Evolutionary conservation across 2,329 filamentous ascomycete species (phyloP).

Genomic region (Trichoderma atrobrunneum): DNA sequence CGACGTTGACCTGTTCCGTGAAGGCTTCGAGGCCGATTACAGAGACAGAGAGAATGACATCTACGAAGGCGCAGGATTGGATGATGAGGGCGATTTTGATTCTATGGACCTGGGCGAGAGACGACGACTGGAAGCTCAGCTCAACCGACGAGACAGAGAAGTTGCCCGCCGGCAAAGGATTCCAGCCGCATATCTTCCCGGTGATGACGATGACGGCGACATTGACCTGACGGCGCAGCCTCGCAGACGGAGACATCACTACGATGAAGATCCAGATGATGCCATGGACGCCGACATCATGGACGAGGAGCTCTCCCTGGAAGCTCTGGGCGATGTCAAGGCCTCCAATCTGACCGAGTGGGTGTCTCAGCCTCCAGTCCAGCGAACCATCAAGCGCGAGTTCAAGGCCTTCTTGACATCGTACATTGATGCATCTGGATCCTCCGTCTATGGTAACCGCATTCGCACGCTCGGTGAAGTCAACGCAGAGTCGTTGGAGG

Average conservation of each 20-base stretch:
- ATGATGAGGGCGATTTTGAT: slow-evolving; percentile 74
- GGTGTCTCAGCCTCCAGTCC: slow-evolving; percentile 86
- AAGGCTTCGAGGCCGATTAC: slow-evolving; percentile 72
- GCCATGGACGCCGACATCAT: slow-evolving; percentile 91
- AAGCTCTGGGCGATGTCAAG: slow-evolving; percentile 90
- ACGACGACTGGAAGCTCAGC: slow-evolving; percentile 67
- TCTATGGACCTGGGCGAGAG: slow-evolving; percentile 64
- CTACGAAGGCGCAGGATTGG: slow-evolving; percentile 70
- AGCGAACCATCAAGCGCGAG: slow-evolving; percentile 89
- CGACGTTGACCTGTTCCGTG: slow-evolving; percentile 73
- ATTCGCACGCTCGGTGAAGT: slow-evolving; percentile 95
- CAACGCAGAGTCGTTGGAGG: slow-evolving; percentile 93
- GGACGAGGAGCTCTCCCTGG: slow-evolving; percentile 90
- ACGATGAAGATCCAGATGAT: slow-evolving; percentile 92
- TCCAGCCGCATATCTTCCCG: slow-evolving; percentile 70
- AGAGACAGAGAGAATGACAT: slow-evolving; percentile 61
- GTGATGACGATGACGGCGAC: slow-evolving; percentile 81
- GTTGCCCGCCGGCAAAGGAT: slow-evolving; percentile 64
- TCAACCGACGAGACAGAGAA: slow-evolving; percentile 72
- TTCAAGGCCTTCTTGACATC: slow-evolving; percentile 98
- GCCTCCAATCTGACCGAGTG: slow-evolving; percentile 91
- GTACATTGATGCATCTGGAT: slow-evolving; percentile 84
- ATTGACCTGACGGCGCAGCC: slow-evolving; percentile 84
- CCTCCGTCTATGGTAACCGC: slow-evolving; percentile 90
- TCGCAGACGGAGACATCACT: slow-evolving; percentile 79